Evolutionary conservation across 306 rosid genomes (phyloP).

Genomic region (Adenanthera pavonina): DNA sequence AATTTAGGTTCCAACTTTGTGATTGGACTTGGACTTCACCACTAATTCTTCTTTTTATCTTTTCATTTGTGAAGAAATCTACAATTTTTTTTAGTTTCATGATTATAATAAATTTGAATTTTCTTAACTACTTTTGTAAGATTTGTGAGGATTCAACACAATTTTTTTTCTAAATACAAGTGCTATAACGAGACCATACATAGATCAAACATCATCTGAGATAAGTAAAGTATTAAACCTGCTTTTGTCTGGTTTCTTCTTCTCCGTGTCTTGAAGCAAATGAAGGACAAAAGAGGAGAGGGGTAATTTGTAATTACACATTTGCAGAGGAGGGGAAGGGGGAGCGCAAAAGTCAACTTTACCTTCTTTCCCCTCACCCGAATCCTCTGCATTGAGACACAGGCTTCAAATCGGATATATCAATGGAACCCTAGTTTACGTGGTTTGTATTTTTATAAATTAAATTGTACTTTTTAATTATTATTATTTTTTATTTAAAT

Average conservation of each 20-base stretch:
- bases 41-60: not conserved
- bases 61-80: not conserved
- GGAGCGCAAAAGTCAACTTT: not conserved
- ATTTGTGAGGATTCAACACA: no score
- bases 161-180: no score
- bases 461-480: no score
- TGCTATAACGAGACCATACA: no score
- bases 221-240: no score
- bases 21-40: not conserved
- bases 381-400: not conserved
- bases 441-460: no score
- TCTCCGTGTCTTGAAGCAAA: not conserved
- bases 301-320: not conserved
- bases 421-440: not conserved
- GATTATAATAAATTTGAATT: no score
- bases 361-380: not conserved
- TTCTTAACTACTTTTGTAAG: no score
- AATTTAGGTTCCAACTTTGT: constrained; percentile 22
- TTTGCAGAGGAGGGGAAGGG: not conserved
- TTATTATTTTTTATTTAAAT: no score
- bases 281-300: not conserved
- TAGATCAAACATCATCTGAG: no score
- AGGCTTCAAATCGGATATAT: not conserved
- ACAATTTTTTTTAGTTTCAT: no score
- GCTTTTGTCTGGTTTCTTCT: no score